Conservation (phyloP, 768 basidiomycete species). For the Calocera viscosa region DNA sequence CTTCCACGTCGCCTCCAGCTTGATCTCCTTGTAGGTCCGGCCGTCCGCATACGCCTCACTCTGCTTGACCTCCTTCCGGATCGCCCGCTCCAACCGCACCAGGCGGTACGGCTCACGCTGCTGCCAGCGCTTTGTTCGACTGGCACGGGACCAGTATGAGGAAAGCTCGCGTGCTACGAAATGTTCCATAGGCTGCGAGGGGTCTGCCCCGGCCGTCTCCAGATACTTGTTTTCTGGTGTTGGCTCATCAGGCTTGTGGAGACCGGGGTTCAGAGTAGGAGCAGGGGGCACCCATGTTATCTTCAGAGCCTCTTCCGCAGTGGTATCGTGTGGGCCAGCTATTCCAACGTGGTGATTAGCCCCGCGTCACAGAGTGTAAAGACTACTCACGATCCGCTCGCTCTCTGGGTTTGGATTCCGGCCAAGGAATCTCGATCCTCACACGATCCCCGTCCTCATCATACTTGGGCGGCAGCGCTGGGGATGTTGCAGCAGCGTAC, state of each 20-base stretch:
- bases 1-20: constrained; percentile 62
- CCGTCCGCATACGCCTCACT: constrained; percentile 37
- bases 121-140: constrained; percentile 69
- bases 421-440: constrained; percentile 55
- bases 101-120: constrained; percentile 38
- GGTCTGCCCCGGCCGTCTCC: constrained; percentile 28
- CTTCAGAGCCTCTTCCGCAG: constrained; percentile 44
- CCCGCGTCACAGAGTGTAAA: constrained; percentile 11
- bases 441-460: constrained; percentile 25
- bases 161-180: constrained; percentile 57
- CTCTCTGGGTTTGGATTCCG: constrained; percentile 26
- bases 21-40: constrained; percentile 48
- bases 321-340: constrained; percentile 58
- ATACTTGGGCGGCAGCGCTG: constrained; percentile 21
- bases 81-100: constrained; percentile 40
- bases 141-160: constrained; percentile 71
- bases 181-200: constrained; percentile 49
- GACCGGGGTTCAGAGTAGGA: constrained; percentile 43
- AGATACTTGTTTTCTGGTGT: constrained; percentile 18
- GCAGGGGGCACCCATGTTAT: constrained; percentile 58
- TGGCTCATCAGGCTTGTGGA: constrained; percentile 30
- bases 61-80: constrained; percentile 33
- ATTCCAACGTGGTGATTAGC: constrained; percentile 10
- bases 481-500: constrained; percentile 52
- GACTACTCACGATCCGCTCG: constrained; percentile 10